Percentiles rank a stretch among this genome's conserved stretches.
Evolutionary conservation across 1,139 yeast species (phyloP).

Genomic region (Ogataea hybrid): DNA sequence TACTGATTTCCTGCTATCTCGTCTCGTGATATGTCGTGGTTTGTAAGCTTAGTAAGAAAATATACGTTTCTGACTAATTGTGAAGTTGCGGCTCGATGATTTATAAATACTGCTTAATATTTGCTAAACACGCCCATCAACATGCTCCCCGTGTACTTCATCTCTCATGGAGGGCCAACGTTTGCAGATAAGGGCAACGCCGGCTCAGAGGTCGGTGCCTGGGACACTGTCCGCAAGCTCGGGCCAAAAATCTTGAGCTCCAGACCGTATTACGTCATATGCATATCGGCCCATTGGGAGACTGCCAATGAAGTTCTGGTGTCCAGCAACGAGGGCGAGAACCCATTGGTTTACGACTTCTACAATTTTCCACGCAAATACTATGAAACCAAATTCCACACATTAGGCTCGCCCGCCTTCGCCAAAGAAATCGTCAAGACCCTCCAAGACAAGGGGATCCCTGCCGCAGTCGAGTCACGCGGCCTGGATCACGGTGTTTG

Average conservation of each 20-base stretch:
- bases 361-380: slow-evolving; percentile 64
- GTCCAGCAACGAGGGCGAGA: slow-evolving; percentile 28
- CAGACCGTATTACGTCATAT: slow-evolving; percentile 63
- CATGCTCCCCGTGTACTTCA: slow-evolving; percentile 55
- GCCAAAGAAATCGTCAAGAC: slow-evolving; percentile 43
- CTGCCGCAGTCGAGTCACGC: slow-evolving; percentile 38
- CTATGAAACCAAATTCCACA: slow-evolving; percentile 61
- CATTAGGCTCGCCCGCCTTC: slow-evolving; percentile 41
- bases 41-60: slow-evolving; percentile 7
- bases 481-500: slow-evolving; percentile 84
- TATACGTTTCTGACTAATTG: slow-evolving; percentile 1
- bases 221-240: slow-evolving; percentile 44
- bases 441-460: slow-evolving; percentile 44
- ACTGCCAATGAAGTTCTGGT: slow-evolving; percentile 33
- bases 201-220: slow-evolving; percentile 59
- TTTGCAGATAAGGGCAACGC: slow-evolving; percentile 51
- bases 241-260: slow-evolving; percentile 51
- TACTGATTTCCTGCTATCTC: background rate
- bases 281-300: slow-evolving; percentile 81
- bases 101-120: background rate
- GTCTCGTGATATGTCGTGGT: slow-evolving; percentile 1
- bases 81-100: background rate
- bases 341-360: slow-evolving; percentile 64
- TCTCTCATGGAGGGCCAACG: slow-evolving; percentile 81
- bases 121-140: background rate